A percentile compares a stretch with the other conserved stretches of the same genome.
These are phyloP conservation scores for Gossypium mustelinum DNA, from an alignment of 345 rosid species.

Conservation along the genomic window DNA sequence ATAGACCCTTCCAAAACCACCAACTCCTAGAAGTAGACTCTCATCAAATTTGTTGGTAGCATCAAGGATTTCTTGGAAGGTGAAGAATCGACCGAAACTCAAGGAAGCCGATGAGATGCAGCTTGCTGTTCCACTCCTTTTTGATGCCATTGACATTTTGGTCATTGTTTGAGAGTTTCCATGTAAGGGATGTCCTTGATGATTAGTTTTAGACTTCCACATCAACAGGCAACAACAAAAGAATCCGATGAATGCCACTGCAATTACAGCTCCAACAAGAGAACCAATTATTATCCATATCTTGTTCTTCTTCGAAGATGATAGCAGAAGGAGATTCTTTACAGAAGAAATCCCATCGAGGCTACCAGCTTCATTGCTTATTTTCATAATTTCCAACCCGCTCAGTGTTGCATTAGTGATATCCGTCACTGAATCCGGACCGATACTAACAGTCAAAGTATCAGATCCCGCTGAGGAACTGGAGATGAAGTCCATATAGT, in stretches of 20 bases:
- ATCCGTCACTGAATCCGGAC: constrained; percentile 63
- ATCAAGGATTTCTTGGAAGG: constrained; percentile 83
- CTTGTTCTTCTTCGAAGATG: constrained; percentile 36
- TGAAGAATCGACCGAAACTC: constrained; percentile 71
- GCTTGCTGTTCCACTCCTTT: constrained; percentile 82
- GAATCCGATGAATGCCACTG: constrained; percentile 40
- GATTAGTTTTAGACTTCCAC: constrained; percentile 47
- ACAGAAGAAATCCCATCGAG: constrained; percentile 65
- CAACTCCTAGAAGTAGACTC: constrained; percentile 83
- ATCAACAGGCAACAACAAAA: constrained; percentile 54
- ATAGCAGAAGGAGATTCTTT: constrained; percentile 45
- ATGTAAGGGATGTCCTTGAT: constrained; percentile 74
- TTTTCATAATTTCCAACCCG: constrained; percentile 85
- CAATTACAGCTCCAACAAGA: constrained; percentile 40
- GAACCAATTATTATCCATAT: constrained; percentile 42
- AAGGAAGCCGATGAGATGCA: constrained; percentile 73
- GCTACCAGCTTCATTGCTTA: constrained; percentile 73
- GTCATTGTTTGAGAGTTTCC: constrained; percentile 84
- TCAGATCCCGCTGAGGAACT: constrained; percentile 48
- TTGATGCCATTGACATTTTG: constrained; percentile 71
- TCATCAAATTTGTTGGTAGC: constrained; percentile 91
- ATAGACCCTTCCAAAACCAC: constrained; percentile 94
- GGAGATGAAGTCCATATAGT: constrained; percentile 69
- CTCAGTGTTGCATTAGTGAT: constrained; percentile 63
- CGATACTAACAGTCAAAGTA: constrained; percentile 73